Evolutionary conservation across 306 rosid genomes (phyloP), one percentile per base, ranked within the genome.

Genomic region (Elaeagnus macrophylla): DNA sequence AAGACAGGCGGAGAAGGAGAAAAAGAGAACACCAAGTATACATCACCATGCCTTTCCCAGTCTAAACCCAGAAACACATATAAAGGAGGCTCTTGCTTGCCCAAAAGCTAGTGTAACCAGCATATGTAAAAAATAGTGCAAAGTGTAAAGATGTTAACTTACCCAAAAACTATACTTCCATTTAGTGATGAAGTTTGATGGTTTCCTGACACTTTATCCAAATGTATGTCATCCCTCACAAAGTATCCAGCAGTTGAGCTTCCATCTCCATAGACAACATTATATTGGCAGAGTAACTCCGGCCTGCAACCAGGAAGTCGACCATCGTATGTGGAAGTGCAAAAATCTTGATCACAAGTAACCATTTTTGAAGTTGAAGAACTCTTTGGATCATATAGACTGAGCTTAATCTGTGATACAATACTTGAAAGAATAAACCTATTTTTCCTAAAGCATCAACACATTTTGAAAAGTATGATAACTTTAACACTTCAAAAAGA

Each of bases 231-330:
- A 79, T 93, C 99, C 71, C 75, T 73, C 62, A 93, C 82, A 51
- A 62, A 84, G 74, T 72, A 77, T 7, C 99, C 99, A 15, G 85
- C 1, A 61, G 90, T 82, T 45, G 74, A 8, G 73, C 95, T 80
- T 70, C 95, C 96, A 70, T 93, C 99, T 72, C 95, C 99, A 52
- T 93, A 93, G 9, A 69, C 68, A 52, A 93, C 74, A 56, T 49
- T 68, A 64, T 82, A 93, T 5, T 73, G 79, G 73, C 96, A 93
- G 50, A 62, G 53, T 72, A 61, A 60, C 0, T 66, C 67, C 20
- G 75, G 51, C 46, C 38, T 72, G 86, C 99, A 93, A 49, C 69
- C 77, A 39, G 82, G 50, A 77, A 80, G 45, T 48, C n/a, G 69
- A 79, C 78, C 81, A 37, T 64, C 67, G 61, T 68, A 69, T 20